A percentile compares a stretch with the other conserved stretches of the same genome.
phyloP scores from a whole-genome alignment of 169 alveolate genomes.

The Eimeria praecox region DNA sequence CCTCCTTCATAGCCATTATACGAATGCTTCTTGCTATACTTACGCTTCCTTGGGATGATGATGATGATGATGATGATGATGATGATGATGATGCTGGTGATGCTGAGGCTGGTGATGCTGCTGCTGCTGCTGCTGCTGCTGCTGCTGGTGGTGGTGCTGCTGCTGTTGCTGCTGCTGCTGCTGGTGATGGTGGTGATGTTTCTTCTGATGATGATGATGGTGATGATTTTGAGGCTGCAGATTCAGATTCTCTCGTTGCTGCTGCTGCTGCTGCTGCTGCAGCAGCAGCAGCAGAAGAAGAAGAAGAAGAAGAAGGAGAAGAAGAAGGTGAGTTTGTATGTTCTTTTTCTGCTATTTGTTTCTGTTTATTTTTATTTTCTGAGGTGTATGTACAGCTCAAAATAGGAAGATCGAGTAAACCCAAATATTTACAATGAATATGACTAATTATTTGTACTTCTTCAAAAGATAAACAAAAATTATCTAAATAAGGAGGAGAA shows the following conservation, averaged over 20 bases:
- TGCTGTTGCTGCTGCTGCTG: slow-evolving; percentile 39
- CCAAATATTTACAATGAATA: slow-evolving; percentile 28
- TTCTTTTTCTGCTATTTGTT: background rate
- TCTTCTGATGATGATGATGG: slow-evolving; percentile 9
- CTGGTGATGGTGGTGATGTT: background rate
- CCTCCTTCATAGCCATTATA: slow-evolving; percentile 40
- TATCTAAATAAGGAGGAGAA: slow-evolving; percentile 26
- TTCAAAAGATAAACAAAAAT: background rate
- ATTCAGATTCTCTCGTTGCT: background rate
- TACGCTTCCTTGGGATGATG: background rate
- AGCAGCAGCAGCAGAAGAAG: too few species aligned
- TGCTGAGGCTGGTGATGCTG: slow-evolving; percentile 39
- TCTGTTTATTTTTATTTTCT: background rate
- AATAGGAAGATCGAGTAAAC: background rate
- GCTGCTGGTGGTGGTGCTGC: background rate
- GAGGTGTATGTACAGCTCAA: background rate
- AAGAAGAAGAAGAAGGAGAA: too few species aligned
- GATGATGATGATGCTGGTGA: slow-evolving; percentile 12
- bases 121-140: slow-evolving; percentile 27
- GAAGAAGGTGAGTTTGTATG: too few species aligned
- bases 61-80: background rate
- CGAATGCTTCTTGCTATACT: background rate
- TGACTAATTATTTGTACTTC: slow-evolving; percentile 55
- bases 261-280: slow-evolving; percentile 37
- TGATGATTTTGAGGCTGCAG: slow-evolving; percentile 34